A percentile compares a stretch with the other conserved stretches of the same genome.
Evolutionary conservation across 495 filamentous ascomycete species (phyloP).

Genomic region (Tuber microsphaerosporum): DNA sequence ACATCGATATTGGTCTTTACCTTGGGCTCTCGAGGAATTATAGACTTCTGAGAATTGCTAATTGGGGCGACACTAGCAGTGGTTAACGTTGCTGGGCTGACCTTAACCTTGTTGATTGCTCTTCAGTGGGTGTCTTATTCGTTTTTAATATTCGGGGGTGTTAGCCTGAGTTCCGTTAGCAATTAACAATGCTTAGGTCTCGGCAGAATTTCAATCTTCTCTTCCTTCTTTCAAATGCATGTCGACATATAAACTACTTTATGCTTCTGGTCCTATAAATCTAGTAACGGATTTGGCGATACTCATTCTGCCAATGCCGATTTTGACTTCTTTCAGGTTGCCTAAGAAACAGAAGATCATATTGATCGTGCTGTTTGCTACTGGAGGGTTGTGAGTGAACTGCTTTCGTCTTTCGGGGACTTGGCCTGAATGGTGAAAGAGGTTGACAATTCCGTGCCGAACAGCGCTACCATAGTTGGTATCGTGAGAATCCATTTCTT

Average conservation of each 20-base stretch:
- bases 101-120: conserved; percentile 76
- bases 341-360: conserved; percentile 40
- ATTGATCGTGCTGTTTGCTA: conserved; percentile 37
- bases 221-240: conserved; percentile 16
- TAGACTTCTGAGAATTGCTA: conserved; percentile 62
- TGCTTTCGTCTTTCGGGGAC: not conserved
- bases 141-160: not conserved
- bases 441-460: not conserved
- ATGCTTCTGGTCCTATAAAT: conserved; percentile 45
- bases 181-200: not conserved
- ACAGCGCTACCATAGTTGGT: conserved; percentile 67
- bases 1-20: conserved; percentile 85
- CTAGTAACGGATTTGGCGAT: conserved; percentile 45
- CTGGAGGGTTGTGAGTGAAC: conserved; percentile 36
- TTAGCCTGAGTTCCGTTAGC: not conserved
- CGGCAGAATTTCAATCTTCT: conserved; percentile 9
- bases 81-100: conserved; percentile 68
- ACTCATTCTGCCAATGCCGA: conserved; percentile 43
- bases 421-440: not conserved
- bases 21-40: conserved; percentile 69
- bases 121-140: conserved; percentile 70
- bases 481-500: conserved; percentile 85
- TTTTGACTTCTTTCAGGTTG: conserved; percentile 41
- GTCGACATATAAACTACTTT: conserved; percentile 21
- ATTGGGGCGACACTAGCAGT: conserved; percentile 63